Percentiles rank a stretch among this genome's conserved stretches.
phyloP scores from a whole-genome alignment of 2,329 filamentous ascomycete species.

The Botrytis pseudocinerea region DNA sequence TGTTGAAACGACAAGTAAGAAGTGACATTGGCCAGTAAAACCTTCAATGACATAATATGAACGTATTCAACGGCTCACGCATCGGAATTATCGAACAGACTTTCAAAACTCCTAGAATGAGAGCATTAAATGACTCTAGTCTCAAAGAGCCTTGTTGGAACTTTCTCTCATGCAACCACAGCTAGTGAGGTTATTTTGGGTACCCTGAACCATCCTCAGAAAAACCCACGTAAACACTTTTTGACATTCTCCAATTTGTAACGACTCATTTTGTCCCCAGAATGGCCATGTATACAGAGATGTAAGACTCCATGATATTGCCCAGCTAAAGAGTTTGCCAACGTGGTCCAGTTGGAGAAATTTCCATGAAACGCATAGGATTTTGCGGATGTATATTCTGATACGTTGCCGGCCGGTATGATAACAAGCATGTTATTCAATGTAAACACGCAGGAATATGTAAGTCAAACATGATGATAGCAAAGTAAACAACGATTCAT shows the following conservation, averaged over 20 bases:
- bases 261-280: not conserved
- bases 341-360: not conserved
- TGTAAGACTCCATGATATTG: not conserved
- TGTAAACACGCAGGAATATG: not conserved
- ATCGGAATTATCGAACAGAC: not conserved
- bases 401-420: not conserved
- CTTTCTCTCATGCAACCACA: not conserved
- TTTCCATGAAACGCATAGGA: not conserved
- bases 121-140: not conserved
- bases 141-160: not conserved
- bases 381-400: too few relatives aligned
- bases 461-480: not conserved
- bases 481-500: slow-evolving; percentile 8
- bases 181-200: not conserved
- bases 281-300: not conserved
- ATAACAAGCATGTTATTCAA: not conserved
- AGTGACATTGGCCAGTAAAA: not conserved
- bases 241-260: not conserved
- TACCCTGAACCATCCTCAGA: not conserved
- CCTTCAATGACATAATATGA: not conserved
- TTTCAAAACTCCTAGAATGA: not conserved
- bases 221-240: not conserved
- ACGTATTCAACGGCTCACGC: not conserved
- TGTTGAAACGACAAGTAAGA: not conserved
- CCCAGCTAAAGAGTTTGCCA: not conserved